Base-by-base conservation (phyloP, 179 eudicot genomes). In the Sideroxylon spinosum region DNA sequence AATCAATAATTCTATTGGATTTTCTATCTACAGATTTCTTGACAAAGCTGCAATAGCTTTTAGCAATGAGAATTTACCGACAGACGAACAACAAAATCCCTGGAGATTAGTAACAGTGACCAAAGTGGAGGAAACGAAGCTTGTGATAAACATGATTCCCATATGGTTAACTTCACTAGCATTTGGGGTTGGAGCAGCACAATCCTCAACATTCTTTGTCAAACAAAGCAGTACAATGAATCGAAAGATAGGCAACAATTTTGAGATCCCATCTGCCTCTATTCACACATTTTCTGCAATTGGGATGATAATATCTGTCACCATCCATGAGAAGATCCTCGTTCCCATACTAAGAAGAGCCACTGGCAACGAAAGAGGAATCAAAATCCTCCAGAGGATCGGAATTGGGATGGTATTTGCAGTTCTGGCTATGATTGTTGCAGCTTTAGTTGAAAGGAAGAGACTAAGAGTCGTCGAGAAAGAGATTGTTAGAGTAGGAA, bases 101-200 rank as follows among this genome's bases (percentile, higher is more conserved):
- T 87, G 95, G 92, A 86, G 78, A 76, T 83, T 91, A 61, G 85
- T 89, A 55, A 89, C 93, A 0, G 85, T 92, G 63, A 92, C 97
- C 50, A 82, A 78, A 71, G 95, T 92, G 0, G 95, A 92, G 71
- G 91, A 91, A 59, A 59, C 79, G 69, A 91, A 89, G 80, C 92
- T 91, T 7, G 14, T 91, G 7, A 20, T 91, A 48, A 86, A 79
- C 78, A 88, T 88, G 79, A 60, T 86, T 25, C 95, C 95, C 26
- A 78, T 88, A 32, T 91, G 92, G 95, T 66, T 91, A 77, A 84
- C 86, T 11, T 80, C 83, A 10, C 56, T 89, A 65, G 63, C 87
- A 28, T 91, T 91, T 60, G 95, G 91, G 61, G 48, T 86, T 50
- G 88, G 89, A 20, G 74, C 88, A 1, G 86, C 93, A 7, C 91